Base-by-base conservation (phyloP, 78 protist species). In the Dictyostelium intermedium region DNA sequence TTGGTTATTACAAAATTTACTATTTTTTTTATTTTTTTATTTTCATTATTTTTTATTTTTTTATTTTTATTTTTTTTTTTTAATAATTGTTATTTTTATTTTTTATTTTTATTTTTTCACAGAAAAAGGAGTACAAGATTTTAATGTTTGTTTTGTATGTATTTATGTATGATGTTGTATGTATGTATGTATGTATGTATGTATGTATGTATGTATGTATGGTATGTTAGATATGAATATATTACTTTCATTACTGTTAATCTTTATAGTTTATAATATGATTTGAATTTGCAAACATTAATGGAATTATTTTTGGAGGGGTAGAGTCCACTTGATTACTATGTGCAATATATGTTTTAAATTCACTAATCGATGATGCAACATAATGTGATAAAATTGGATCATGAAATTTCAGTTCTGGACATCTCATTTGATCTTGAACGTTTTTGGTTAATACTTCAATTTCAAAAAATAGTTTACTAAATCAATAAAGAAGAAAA, bases 291-390 rank as follows among this genome's bases (percentile, higher is more conserved):
- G 86, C 86, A 60, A 50, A 63, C 94, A 89, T 89, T 20, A 89
- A 35, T 23, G 94, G 94, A n/a, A 89, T 89, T 25, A 89, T 89
- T 23, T 89, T 89, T 60, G 94, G 94, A 61, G 94, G 94, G 1
- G 73, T 50, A 2, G 82, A 76, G 53, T 80, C 84, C 3, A 66
- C 87, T 80, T 89, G 94, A 70, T 89, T 89, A 66, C 50, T 69
- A 34, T 79, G 72, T 8, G 94, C 94, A 18, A 89, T 89, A 50
- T 89, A 89, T 0, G 94, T 89, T 50, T 89, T 89, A 41, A 89
- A 89, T 70, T 89, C 94, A 80, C 87, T 80, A 34, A 89, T 74
- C 70, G 94, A 89, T 18, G 94, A 76, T 39, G 94, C 94, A 45
- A 89, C 94, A 69, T 89, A 89, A 47, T 89, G 84, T 1, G 87